Evolutionary conservation across 2,329 filamentous ascomycete species (phyloP), one percentile per base, ranked within the genome.

Genomic region (Phyllosticta citrichinensis): DNA sequence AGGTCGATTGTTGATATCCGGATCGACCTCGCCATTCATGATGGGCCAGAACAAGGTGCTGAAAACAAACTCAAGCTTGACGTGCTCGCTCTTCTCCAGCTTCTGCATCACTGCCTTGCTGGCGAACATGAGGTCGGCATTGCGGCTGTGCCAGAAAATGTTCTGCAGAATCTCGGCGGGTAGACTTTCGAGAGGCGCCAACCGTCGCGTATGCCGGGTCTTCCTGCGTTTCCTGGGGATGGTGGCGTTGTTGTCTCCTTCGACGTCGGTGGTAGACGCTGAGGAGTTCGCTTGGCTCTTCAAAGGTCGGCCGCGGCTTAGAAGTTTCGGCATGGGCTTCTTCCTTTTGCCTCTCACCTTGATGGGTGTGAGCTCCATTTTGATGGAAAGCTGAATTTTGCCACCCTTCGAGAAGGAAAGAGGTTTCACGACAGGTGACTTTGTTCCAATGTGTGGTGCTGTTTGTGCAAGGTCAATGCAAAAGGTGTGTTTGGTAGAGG

Each of bases 41-140:
- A 47, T 47, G 3, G 52, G 57, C 57, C 52, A 59, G 24, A 52
- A 61, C 30, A 61, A 27, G 4, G 22, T 30, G 54, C 59, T 47
- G 3, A 61, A 25, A 9, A 33, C 14, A 10, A 61, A 61, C 17
- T 56, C 55, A 25, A 57, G 52, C 17, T 53, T 56, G 20, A 61
- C 55, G 27, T 61, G 59, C 11, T 61, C 55, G 50, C 47, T 56
- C 30, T 60, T 56, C 20, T 27, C 52, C n/a, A 61, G 59, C 54
- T 61, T 61, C 22, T 52, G 54, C 17, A 54, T 33, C 14, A 61
- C 20, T 6, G 30, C 27, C 9, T 33, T 30, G 27, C 59, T 61
- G 6, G 59, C 54, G 12, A 47, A 27, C 12, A 55, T 47, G 11
- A 61, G 59, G 22, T 56, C 55, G 40, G 27, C 50, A 33, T 61